phyloP scores from a whole-genome alignment of 192 early-diverging fungal species.

The Entrophospora sp. region DNA sequence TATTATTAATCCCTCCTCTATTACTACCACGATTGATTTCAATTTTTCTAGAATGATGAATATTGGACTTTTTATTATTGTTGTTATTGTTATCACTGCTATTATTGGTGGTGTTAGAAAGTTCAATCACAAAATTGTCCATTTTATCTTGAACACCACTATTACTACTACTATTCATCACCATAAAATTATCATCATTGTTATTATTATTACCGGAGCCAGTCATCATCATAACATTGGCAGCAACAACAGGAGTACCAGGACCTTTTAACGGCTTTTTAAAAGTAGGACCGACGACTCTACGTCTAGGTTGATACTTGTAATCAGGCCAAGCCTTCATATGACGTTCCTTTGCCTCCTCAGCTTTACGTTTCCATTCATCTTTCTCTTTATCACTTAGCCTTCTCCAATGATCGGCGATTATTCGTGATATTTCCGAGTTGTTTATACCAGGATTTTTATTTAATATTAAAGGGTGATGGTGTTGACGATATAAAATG shows the following conservation, averaged over 20 bases:
- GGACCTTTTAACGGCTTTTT: conserved; percentile 6
- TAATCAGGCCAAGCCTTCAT: conserved; percentile 22
- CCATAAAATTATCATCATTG: background rate
- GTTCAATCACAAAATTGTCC: conserved; percentile 17
- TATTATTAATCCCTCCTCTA: too few species aligned
- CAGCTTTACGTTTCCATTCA: conserved; percentile 21
- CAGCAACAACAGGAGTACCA: background rate
- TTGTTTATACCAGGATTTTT: conserved; percentile 21
- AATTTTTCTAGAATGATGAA: background rate
- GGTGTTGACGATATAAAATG: conserved; percentile 22
- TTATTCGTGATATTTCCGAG: conserved; percentile 18
- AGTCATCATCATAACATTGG: too few species aligned
- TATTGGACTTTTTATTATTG: background rate
- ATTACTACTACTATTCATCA: too few species aligned
- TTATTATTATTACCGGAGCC: background rate
- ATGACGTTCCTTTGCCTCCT: conserved; percentile 20
- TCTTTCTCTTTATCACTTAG: conserved; percentile 12
- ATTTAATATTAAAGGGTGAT: conserved; percentile 20
- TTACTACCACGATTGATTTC: background rate
- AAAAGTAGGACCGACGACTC: conserved; percentile 18
- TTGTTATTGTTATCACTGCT: background rate
- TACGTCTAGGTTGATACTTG: conserved; percentile 21
- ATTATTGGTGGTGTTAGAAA: background rate
- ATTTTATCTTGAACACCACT: background rate
- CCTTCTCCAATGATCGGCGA: conserved; percentile 20